phyloP scores from a whole-genome alignment of 768 basidiomycete genomes.

The Tricholoma hemisulphureum region DNA sequence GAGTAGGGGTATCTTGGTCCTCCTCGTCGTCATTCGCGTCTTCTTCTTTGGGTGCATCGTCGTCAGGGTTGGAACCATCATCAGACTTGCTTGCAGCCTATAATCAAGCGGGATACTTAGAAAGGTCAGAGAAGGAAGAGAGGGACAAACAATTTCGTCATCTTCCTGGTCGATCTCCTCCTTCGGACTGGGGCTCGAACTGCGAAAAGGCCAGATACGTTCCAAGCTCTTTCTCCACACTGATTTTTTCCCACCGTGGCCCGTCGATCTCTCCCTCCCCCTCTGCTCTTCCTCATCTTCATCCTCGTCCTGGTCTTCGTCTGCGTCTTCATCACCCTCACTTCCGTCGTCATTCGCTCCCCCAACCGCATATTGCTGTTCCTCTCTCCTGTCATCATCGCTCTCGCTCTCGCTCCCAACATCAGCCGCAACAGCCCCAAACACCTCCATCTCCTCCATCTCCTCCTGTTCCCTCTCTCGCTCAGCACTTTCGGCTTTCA shows the following conservation, averaged over 20 bases:
- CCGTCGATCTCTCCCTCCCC: constrained; percentile 16
- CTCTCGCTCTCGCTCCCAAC: constrained; percentile 37
- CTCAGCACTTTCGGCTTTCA: constrained; percentile 49
- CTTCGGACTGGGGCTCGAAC: constrained; percentile 20
- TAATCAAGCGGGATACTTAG: not conserved
- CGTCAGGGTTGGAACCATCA: constrained; percentile 4
- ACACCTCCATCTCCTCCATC: constrained; percentile 51
- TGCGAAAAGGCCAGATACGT: constrained; percentile 42
- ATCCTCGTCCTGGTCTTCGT: constrained; percentile 30
- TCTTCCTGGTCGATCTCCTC: constrained; percentile 15
- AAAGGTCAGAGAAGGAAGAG: not conserved
- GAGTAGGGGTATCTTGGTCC: constrained; percentile 18
- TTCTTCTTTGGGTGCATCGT: constrained; percentile 18
- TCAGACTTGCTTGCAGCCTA: not conserved
- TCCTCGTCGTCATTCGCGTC: constrained; percentile 11
- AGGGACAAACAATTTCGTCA: constrained; percentile 22
- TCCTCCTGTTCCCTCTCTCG: constrained; percentile 51
- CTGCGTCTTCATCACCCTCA: constrained; percentile 23
- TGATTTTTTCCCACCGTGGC: constrained; percentile 27
- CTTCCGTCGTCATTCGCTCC: constrained; percentile 24
- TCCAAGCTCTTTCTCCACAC: constrained; percentile 45
- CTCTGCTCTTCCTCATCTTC: constrained; percentile 13
- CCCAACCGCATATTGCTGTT: constrained; percentile 19
- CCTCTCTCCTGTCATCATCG: constrained; percentile 24
- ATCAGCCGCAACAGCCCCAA: constrained; percentile 39